Percentiles rank a stretch among this genome's conserved stretches.
These are phyloP conservation scores for Diaporthe eres DNA, from an alignment of 2,329 filamentous ascomycete genomes.

Conservation along the genomic window DNA sequence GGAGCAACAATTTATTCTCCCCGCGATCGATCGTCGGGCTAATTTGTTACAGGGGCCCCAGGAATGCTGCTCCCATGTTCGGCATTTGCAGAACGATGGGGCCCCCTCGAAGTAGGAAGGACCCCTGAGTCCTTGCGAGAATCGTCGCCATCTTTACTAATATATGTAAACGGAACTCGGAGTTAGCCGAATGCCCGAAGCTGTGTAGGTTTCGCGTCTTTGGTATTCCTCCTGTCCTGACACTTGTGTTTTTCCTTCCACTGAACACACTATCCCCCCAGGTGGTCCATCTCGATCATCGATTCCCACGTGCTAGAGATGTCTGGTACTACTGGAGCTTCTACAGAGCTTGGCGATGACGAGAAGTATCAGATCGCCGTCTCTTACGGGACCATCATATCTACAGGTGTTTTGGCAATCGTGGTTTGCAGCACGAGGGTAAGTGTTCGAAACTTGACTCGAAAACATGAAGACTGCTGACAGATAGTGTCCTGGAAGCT, in stretches of 20 bases:
- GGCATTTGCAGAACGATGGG: not conserved
- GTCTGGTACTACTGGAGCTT: not conserved
- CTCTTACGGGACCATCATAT: conserved; percentile 39
- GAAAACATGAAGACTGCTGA: not conserved
- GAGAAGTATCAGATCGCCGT: conserved; percentile 37
- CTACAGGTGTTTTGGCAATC: conserved; percentile 33
- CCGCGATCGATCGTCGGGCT: conserved; percentile 1
- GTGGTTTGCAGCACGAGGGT: conserved; percentile 36
- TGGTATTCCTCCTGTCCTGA: not conserved
- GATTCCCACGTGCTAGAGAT: not conserved
- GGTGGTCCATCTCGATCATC: not conserved
- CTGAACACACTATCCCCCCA: not conserved
- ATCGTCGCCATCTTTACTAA: not conserved
- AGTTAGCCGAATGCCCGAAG: not conserved
- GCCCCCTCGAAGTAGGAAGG: too few relatives aligned
- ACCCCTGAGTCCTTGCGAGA: not conserved
- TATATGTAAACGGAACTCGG: not conserved
- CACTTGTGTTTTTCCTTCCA: not conserved
- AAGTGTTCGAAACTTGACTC: not conserved
- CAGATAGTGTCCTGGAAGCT: not conserved
- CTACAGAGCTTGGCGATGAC: conserved; percentile 13
- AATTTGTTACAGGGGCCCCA: not conserved
- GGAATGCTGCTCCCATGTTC: not conserved
- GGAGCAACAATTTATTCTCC: not conserved
- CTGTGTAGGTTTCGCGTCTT: not conserved